phyloP scores from a whole-genome alignment of 2,329 filamentous ascomycete species.

The Fusarium virguliforme region DNA sequence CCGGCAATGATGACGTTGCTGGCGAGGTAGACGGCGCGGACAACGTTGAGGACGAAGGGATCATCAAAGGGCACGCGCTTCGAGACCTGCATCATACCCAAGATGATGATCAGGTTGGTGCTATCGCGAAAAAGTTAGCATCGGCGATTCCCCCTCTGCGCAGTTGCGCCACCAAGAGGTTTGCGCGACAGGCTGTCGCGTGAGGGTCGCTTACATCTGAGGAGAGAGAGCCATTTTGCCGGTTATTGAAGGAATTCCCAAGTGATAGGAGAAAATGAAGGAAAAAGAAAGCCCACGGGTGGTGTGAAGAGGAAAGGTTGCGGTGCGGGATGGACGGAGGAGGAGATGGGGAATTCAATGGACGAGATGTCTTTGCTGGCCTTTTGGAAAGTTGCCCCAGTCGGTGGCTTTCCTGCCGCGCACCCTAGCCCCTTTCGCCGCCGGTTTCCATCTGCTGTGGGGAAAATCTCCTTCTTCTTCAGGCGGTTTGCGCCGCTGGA shows the following conservation, averaged over 20 bases:
- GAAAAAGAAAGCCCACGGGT: constrained; percentile 28
- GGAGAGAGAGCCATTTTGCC: constrained; percentile 75
- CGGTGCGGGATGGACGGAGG: constrained; percentile 37
- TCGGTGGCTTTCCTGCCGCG: constrained; percentile 33
- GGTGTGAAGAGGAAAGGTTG: constrained; percentile 28
- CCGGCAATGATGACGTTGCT: constrained; percentile 86
- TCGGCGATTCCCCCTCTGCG: constrained; percentile 45
- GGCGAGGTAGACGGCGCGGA: constrained; percentile 69
- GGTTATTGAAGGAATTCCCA: constrained; percentile 16
- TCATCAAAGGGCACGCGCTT: constrained; percentile 97
- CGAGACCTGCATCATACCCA: constrained; percentile 98
- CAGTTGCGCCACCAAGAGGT: constrained; percentile 35
- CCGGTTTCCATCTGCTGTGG: constrained; percentile 28
- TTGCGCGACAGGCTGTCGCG: constrained; percentile 30
- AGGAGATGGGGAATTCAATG: constrained; percentile 32
- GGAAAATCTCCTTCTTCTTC: constrained; percentile 32
- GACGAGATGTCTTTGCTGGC: constrained; percentile 49
- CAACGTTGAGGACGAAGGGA: constrained; percentile 72
- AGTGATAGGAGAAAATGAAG: constrained; percentile 15
- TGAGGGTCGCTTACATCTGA: constrained; percentile 70
- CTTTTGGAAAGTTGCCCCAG: constrained; percentile 45
- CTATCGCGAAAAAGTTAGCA: constrained; percentile 64
- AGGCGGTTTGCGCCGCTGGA: constrained; percentile 11
- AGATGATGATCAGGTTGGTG: constrained; percentile 93
- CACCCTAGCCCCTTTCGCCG: constrained; percentile 45